Evolutionary conservation across 75 land plant genomes (phyloP), one percentile per base, ranked within the genome.

Genomic region (Pinus taeda): DNA sequence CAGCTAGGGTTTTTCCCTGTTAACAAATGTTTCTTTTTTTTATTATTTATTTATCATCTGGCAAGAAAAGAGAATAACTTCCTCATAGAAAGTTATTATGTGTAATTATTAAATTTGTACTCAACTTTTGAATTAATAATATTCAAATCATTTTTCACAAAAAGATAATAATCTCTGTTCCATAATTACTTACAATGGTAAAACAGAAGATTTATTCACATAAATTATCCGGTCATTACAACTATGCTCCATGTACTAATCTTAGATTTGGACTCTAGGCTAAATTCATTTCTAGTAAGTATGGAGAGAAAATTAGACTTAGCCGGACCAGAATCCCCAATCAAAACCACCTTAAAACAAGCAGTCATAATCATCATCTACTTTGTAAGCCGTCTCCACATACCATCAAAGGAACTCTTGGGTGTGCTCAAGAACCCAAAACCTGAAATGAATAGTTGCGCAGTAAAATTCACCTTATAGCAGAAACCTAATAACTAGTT

Each of bases 261-360:
- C 29, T 85, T 84, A n/a, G 85, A 74, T 56, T 82, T 83, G 9
- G 85, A 84, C 57, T 83, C 76, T 36, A 78, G 57, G 37, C 84
- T 76, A 62, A 84, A 82, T 49, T 83, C 85, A n/a, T 75, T 82
- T 22, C 84, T 18, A 4, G 69, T 69, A 37, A 76, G 75, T 29
- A 79, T 76, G 57, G 85, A 82, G 62, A 83, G 37, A 53, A 83
- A 79, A 61, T 83, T 83, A 22, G 85, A 82, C 69, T 83, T 83
- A 22, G 84, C 85, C 13, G 81, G 84, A 12, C 85, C 85, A 8
- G 85, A 82, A 76, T 83, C 85, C 21, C 85, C 85, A 15, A 83
- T 82, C 74, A 83, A 65, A 29, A 83, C 85, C 69, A 83, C 85
- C 85, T 83, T 83, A 26, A 57, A 57, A 83, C 37, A 83, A 63